Base-by-base conservation (phyloP, 305 asterid genomes). In the Solanum chacoense region DNA sequence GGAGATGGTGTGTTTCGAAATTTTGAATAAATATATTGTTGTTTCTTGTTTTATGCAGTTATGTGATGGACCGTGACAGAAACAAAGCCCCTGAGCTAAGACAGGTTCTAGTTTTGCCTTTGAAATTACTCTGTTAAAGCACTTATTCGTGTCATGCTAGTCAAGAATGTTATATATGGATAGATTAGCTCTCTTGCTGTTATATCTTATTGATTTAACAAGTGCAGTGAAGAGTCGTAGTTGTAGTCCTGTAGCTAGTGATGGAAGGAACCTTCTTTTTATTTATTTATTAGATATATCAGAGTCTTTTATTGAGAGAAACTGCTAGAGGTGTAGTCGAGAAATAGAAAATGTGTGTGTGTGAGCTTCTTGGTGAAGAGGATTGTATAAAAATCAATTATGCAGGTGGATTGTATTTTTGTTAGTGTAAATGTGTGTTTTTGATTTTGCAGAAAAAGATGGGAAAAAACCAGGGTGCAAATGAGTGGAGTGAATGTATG, bases 51-150 rank as follows among this genome's bases (percentile, higher is more conserved):
- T 87, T 79, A 78, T 90, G 91, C 91, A 97, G 99, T 89, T 97
- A 93, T 91, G 98, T 97, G 89, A 97, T 97, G 99, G 99, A 96
- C 89, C 98, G 92, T 79, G 94, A 96, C 91, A 96, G 92, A 92
- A 92, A 90, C 88, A 96, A 95, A 93, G 98, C 98, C 32, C 67
- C 94, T 11, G 99, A 94, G 91, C 94, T 97, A 90, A 94, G 99
- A 94, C 98, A 97, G 99, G 99, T 97, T 72, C 29, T 4, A 22
- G 35, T 20, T 55, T 55, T 84, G 8, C 45, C 45, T 55, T 84
- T 4, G 29, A 22, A 38, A 63, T 63, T 63, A 63, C 71, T 63
- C 13, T 22, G 71, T 63, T 22, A 63, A 63, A 22, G 6, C 71
- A 4, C 26, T 63, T 22, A 4, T 24, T 38, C 67, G 2, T 40